These are phyloP conservation scores for Aristolochia fimbriata DNA, from an alignment of 164 flowering plant species.

Conservation along the genomic window DNA sequence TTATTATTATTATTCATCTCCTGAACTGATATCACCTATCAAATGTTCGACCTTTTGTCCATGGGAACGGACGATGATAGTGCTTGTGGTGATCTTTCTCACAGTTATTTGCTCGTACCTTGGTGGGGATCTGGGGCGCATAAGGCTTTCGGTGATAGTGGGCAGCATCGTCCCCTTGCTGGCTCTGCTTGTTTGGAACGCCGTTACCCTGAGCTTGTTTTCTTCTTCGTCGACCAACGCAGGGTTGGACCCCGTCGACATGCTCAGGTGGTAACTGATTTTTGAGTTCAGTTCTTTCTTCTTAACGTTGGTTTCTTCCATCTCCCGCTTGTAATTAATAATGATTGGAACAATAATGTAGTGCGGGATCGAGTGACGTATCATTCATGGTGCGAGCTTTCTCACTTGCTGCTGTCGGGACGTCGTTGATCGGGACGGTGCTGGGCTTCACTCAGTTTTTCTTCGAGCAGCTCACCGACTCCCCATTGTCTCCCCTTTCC, in stretches of 20 bases:
- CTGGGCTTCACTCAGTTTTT: constrained; percentile 59
- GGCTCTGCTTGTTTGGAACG: constrained; percentile 63
- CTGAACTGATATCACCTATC: background rate
- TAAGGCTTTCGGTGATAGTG: constrained; percentile 43
- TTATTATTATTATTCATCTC: background rate
- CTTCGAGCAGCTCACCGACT: constrained; percentile 49
- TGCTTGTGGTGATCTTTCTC: constrained; percentile 4
- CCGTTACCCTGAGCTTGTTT: constrained; percentile 53
- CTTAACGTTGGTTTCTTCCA: background rate
- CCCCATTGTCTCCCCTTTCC: constrained; percentile 11
- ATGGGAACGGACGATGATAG: background rate
- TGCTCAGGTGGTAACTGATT: constrained; percentile 43
- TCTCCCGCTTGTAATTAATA: too few species aligned
- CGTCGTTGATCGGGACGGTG: constrained; percentile 64
- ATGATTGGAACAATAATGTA: constrained; percentile 4
- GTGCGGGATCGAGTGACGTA: constrained; percentile 46
- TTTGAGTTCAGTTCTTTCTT: too few species aligned
- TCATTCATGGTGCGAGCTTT: constrained; percentile 57
- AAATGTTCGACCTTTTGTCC: background rate
- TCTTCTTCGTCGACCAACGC: constrained; percentile 12
- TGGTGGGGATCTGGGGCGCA: constrained; percentile 47
- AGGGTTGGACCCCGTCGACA: constrained; percentile 52
- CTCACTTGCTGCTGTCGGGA: constrained; percentile 71
- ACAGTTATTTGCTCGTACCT: constrained; percentile 75
- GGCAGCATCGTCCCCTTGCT: constrained; percentile 66